Evolutionary conservation across 441 rosid genomes (phyloP).

Genomic region (Manihot esculenta): DNA sequence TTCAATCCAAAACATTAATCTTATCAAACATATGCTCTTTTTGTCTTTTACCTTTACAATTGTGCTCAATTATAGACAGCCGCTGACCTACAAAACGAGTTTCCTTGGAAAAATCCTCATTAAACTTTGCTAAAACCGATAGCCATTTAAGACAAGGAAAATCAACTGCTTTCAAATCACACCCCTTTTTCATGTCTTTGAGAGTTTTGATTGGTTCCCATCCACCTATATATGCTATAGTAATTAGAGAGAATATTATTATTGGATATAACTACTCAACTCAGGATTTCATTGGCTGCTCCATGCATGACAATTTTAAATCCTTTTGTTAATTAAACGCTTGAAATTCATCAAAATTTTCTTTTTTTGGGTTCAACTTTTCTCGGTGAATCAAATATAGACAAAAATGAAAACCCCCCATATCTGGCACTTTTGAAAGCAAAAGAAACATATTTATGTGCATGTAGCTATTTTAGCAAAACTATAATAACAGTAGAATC

Average conservation of each 20-base stretch:
- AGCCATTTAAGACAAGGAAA: slow-evolving; percentile 25
- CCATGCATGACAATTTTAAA: no score
- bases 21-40: no score
- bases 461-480: no score
- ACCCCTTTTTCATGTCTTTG: not conserved
- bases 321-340: no score
- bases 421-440: slow-evolving; percentile 11
- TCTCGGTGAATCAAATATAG: not conserved
- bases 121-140: slow-evolving; percentile 33
- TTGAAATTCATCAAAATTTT: no score
- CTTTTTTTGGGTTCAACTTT: not conserved
- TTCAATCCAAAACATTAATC: no score
- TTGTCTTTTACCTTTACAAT: not conserved
- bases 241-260: no score
- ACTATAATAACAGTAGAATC: no score
- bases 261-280: not conserved
- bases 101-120: slow-evolving; percentile 34
- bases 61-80: not conserved
- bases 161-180: slow-evolving; percentile 23
- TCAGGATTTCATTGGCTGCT: slow-evolving; percentile 10
- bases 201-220: not conserved
- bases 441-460: no score
- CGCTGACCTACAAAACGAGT: slow-evolving; percentile 23
- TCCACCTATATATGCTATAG: not conserved
- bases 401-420: not conserved